These are phyloP conservation scores for Trichoderma reesei DNA, from an alignment of 495 filamentous ascomycete species.

Conservation along the genomic window DNA sequence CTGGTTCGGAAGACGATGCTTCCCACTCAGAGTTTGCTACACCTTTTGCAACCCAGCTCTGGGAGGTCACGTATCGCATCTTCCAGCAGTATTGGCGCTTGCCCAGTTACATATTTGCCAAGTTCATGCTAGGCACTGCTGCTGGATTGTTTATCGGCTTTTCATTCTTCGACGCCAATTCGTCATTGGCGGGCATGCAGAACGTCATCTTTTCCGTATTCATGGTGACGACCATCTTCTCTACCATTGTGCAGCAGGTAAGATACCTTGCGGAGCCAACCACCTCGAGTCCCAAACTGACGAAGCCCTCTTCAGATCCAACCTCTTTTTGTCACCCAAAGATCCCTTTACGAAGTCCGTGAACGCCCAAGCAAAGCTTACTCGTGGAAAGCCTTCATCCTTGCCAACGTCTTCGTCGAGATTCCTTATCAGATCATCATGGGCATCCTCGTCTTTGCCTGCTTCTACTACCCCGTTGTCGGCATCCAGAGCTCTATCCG, in stretches of 20 bases:
- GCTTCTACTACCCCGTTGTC: conserved; percentile 58
- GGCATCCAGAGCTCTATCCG: conserved; percentile 38
- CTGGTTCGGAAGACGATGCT: conserved; percentile 17
- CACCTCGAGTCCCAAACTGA: background rate
- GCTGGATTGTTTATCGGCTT: conserved; percentile 56
- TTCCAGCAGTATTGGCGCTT: conserved; percentile 74
- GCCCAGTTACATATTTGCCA: conserved; percentile 50
- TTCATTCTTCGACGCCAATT: conserved; percentile 53
- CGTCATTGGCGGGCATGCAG: conserved; percentile 52
- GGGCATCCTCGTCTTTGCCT: conserved; percentile 47
- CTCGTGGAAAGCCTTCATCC: conserved; percentile 61
- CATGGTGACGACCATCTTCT: conserved; percentile 57
- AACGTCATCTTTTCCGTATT: conserved; percentile 61
- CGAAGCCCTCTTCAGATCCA: conserved; percentile 34
- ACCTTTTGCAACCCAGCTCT: conserved; percentile 43
- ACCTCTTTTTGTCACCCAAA: conserved; percentile 55
- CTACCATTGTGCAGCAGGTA: conserved; percentile 50
- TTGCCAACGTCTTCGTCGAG: conserved; percentile 60
- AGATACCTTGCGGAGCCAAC: background rate
- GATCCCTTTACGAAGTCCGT: conserved; percentile 58
- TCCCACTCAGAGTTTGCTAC: conserved; percentile 47
- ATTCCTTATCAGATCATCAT: conserved; percentile 59
- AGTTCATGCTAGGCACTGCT: conserved; percentile 50
- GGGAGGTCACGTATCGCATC: conserved; percentile 49
- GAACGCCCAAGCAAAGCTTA: conserved; percentile 64